These are phyloP conservation scores for Penicillium sp. DNA, from an alignment of 2,329 filamentous ascomycete species.

Conservation along the genomic window DNA sequence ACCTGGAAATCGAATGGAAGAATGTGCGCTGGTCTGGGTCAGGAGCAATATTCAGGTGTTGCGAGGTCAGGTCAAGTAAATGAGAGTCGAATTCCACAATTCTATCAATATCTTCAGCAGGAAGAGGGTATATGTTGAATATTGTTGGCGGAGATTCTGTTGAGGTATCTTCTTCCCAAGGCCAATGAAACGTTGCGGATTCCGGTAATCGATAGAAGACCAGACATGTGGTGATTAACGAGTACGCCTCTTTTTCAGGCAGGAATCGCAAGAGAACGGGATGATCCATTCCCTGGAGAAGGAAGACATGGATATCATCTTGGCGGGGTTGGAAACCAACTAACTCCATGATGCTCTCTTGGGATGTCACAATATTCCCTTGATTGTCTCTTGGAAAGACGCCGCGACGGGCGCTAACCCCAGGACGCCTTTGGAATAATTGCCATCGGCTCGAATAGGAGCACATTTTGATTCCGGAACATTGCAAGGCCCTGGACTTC, in stretches of 20 bases:
- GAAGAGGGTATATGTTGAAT: not conserved
- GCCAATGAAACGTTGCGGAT: not conserved
- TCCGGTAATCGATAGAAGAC: not conserved
- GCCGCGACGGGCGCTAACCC: not conserved
- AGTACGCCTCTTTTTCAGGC: not conserved
- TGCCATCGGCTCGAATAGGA: not conserved
- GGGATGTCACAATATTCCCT: not conserved
- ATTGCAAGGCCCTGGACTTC: not conserved
- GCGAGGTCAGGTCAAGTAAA: not conserved
- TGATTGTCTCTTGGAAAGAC: not conserved
- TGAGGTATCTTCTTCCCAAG: not conserved
- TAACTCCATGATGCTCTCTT: not conserved
- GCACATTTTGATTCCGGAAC: not conserved
- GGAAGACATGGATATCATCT: not conserved
- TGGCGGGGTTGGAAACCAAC: not conserved
- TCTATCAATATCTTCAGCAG: not conserved
- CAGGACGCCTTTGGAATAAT: too few relatives aligned
- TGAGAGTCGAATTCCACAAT: not conserved
- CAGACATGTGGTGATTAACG: not conserved
- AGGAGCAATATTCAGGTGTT: not conserved
- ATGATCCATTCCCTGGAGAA: not conserved
- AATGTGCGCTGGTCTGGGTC: not conserved
- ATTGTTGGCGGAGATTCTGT: not conserved
- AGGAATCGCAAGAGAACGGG: not conserved
- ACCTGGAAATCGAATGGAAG: not conserved